A percentile compares a stretch with the other conserved stretches of the same genome.
Evolutionary conservation across 169 alveolate genomes (phyloP).

Genomic region (Plasmodium inui): DNA sequence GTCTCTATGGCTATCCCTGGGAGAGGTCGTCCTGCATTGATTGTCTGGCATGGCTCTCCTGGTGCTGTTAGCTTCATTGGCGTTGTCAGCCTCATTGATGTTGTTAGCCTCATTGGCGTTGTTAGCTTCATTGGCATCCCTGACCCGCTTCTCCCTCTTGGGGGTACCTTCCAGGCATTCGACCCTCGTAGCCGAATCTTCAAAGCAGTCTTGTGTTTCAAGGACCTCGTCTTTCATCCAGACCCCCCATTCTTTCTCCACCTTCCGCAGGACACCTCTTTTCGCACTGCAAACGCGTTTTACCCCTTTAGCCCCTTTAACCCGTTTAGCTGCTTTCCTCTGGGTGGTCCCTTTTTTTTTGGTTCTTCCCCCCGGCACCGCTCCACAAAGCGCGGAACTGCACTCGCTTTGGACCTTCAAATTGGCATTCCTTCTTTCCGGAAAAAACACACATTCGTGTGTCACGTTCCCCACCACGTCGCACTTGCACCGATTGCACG

Average conservation of each 20-base stretch:
- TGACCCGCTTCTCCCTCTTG: background rate
- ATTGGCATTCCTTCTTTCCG: background rate
- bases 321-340: background rate
- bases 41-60: background rate
- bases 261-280: background rate
- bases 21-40: background rate
- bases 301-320: background rate
- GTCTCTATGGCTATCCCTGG: background rate
- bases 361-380: background rate
- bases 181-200: background rate
- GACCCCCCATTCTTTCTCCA: background rate
- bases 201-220: background rate
- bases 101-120: background rate
- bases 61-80: background rate
- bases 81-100: background rate
- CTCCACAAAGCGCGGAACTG: background rate
- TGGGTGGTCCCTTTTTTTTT: background rate
- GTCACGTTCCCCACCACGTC: background rate
- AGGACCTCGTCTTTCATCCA: background rate
- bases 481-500: background rate
- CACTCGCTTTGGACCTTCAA: background rate
- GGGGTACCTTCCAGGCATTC: background rate
- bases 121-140: background rate
- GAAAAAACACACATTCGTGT: background rate
- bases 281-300: background rate